A percentile compares a stretch with the other conserved stretches of the same genome.
phyloP scores from a whole-genome alignment of 1,284 basidiomycete species.

The Inonotus hispidus region DNA sequence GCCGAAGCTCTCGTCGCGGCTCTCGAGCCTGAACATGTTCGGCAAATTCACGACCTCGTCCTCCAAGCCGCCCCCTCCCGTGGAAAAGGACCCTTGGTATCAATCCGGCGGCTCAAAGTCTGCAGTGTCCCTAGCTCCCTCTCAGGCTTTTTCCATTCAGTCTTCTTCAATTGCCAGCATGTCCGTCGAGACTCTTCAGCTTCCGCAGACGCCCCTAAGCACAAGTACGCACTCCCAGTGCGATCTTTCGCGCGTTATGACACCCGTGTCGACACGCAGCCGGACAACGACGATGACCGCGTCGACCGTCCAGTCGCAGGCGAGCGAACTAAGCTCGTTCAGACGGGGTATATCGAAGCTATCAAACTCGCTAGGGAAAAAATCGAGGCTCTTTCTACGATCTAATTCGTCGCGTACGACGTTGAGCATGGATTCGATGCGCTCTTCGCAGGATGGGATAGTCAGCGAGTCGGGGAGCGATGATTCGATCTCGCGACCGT shows the following conservation, averaged over 20 bases:
- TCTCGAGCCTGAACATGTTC: conserved; percentile 58
- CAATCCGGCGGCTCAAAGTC: conserved; percentile 17
- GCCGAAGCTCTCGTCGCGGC: conserved; percentile 41
- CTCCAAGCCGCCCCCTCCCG: conserved; percentile 38
- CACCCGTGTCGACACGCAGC: conserved; percentile 12
- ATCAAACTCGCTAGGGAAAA: conserved; percentile 17
- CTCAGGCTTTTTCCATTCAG: conserved; percentile 33
- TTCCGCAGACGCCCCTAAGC: conserved; percentile 10
- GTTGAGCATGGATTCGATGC: background rate
- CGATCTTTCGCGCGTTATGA: conserved; percentile 13
- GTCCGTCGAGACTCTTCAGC: conserved; percentile 15
- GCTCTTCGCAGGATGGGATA: conserved; percentile 12
- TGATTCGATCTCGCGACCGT: conserved; percentile 60
- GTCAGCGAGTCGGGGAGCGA: conserved; percentile 38
- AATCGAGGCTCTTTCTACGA: conserved; percentile 14
- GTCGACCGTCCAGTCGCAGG: background rate
- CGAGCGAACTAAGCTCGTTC: conserved; percentile 14
- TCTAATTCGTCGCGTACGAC: conserved; percentile 16
- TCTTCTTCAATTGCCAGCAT: conserved; percentile 32
- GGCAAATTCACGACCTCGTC: conserved; percentile 31
- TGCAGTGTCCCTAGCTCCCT: conserved; percentile 19
- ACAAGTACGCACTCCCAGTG: conserved; percentile 9
- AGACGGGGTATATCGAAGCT: conserved; percentile 20
- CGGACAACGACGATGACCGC: conserved; percentile 1
- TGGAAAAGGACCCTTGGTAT: conserved; percentile 60